Evolutionary conservation across 805 yeast species (phyloP).

Genomic region (Clavispora vitiphila): DNA sequence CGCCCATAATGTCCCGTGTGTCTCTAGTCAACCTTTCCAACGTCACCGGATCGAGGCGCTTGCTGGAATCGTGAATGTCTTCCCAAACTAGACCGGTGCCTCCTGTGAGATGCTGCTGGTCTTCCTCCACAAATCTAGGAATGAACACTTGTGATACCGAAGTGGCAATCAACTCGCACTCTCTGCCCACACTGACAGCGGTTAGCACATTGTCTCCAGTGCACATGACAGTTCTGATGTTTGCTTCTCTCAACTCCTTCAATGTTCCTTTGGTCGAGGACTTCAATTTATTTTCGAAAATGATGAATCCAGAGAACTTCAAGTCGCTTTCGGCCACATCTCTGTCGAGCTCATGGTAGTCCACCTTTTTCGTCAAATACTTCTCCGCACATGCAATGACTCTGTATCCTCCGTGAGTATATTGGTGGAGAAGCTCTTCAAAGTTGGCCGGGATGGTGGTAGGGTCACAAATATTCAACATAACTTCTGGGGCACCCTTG

Average conservation of each 20-base stretch:
- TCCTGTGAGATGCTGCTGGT: constrained; percentile 10
- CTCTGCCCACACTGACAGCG: constrained; percentile 88
- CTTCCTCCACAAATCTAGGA: constrained; percentile 51
- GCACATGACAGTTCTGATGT: constrained; percentile 86
- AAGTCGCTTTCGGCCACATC: constrained; percentile 65
- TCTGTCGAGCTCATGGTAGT: constrained; percentile 37
- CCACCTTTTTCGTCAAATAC: constrained; percentile 19
- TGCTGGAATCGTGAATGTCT: constrained; percentile 55
- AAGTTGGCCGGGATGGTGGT: constrained; percentile 70
- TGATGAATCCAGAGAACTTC: constrained; percentile 78
- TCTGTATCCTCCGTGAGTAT: constrained; percentile 91
- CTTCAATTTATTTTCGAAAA: constrained; percentile 90
- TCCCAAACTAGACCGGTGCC: constrained; percentile 55
- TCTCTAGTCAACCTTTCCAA: constrained; percentile 41
- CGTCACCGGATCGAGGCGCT: constrained; percentile 59
- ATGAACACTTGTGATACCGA: constrained; percentile 36
- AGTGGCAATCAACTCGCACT: constrained; percentile 62
- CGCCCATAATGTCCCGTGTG: constrained; percentile 22
- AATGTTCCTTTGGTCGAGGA: constrained; percentile 60
- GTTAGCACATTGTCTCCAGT: constrained; percentile 96
- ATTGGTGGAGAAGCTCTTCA: constrained; percentile 67
- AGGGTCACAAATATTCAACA: constrained; percentile 69
- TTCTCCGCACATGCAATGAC: constrained; percentile 92
- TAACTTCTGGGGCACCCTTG: constrained; percentile 97
- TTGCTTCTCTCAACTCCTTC: constrained; percentile 55